phyloP scores from a whole-genome alignment of 1,284 basidiomycete genomes.

The Pholiota adiposa region DNA sequence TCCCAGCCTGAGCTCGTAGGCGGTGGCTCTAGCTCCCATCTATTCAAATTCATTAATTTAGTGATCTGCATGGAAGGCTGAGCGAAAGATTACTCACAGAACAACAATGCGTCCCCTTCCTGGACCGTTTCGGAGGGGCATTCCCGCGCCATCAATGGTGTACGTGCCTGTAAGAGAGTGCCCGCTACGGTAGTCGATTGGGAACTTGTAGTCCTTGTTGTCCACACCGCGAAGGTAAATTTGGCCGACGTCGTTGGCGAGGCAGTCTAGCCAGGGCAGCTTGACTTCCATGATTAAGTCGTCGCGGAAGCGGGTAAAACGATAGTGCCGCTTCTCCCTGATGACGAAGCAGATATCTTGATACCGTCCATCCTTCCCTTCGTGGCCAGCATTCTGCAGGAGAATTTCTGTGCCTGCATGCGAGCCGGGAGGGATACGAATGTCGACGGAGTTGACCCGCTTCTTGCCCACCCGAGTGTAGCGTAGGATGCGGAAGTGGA shows the following conservation, averaged over 20 bases:
- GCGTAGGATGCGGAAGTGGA: constrained; percentile 28
- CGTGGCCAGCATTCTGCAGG: constrained; percentile 28
- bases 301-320: constrained; percentile 27
- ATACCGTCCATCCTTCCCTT: constrained; percentile 28
- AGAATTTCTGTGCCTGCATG: constrained; percentile 28
- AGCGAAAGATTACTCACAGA: constrained; percentile 21
- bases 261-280: constrained; percentile 30
- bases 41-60: constrained; percentile 14
- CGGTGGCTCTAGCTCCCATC: constrained; percentile 28
- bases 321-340: constrained; percentile 25
- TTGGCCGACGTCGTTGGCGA: constrained; percentile 24
- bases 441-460: constrained; percentile 25
- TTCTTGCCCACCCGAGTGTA: constrained; percentile 26
- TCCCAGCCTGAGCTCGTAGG: constrained; percentile 22
- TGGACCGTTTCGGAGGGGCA: constrained; percentile 22
- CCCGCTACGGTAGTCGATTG: constrained; percentile 23
- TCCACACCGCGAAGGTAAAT: constrained; percentile 29
- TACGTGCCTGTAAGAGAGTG: constrained; percentile 22
- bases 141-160: constrained; percentile 25
- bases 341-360: constrained; percentile 31
- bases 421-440: constrained; percentile 29
- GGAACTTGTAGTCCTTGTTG: constrained; percentile 24
- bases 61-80: background rate
- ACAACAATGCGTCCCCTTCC: constrained; percentile 27
- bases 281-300: constrained; percentile 30